Evolutionary conservation across 2,329 filamentous ascomycete species (phyloP).

Genomic region (Diaporthe vaccinii): DNA sequence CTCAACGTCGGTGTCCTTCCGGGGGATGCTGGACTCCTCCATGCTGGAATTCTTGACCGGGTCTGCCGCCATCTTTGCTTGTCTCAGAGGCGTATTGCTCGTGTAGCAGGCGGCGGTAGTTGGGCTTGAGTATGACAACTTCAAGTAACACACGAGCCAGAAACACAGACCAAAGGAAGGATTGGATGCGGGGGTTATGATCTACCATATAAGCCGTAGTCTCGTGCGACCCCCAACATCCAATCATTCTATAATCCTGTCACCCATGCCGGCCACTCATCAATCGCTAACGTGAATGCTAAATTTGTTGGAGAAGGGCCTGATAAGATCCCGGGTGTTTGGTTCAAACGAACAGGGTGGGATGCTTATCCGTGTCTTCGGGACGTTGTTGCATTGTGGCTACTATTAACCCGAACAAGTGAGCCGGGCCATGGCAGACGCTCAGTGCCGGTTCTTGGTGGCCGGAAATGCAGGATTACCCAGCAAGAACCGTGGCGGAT

Average conservation of each 20-base stretch:
- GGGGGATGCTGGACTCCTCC: constrained; percentile 29
- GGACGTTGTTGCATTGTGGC: constrained; percentile 21
- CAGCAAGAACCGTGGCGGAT: constrained; percentile 6
- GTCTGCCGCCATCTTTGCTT: constrained; percentile 24
- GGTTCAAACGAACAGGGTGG: constrained; percentile 6
- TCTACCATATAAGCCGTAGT: constrained; percentile 24
- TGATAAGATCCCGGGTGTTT: constrained; percentile 24
- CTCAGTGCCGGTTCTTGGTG: neutral
- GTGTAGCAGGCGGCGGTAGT: neutral
- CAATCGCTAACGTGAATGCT: constrained; percentile 19
- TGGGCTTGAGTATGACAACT: constrained; percentile 16
- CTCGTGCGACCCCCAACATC: neutral
- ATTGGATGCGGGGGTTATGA: constrained; percentile 9
- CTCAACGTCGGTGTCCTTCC: constrained; percentile 42
- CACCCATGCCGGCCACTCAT: neutral
- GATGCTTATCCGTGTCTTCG: constrained; percentile 27
- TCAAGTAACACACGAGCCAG: constrained; percentile 15
- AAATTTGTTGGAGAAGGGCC: constrained; percentile 15
- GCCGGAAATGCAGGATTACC: constrained; percentile 22
- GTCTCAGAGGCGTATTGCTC: neutral
- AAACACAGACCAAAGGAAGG: neutral
- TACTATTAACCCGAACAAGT: neutral
- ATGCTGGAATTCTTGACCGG: constrained; percentile 32
- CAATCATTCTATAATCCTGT: constrained; percentile 3
- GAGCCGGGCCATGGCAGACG: neutral